Evolutionary conservation across 225 moss, liverwort and hornwort species (phyloP).

Genomic region (Pleurozium schreberi): DNA sequence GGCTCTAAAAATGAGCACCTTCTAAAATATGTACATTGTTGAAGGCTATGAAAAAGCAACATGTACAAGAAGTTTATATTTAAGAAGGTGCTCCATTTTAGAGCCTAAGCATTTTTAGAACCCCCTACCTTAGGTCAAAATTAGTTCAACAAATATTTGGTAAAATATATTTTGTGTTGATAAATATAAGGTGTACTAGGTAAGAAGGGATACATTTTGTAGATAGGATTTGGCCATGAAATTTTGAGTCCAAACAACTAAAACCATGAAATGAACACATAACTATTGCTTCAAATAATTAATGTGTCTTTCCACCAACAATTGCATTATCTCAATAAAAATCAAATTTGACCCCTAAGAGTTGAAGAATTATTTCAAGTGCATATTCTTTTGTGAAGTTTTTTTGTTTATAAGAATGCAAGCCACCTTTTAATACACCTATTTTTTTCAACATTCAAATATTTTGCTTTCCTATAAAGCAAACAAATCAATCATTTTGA

Average conservation of each 20-base stretch:
- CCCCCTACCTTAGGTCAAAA: not conserved
- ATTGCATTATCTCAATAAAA: not conserved
- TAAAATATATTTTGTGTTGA: not conserved
- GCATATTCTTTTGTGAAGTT: not conserved
- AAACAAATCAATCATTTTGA: not conserved
- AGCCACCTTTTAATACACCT: not conserved
- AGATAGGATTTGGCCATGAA: not conserved
- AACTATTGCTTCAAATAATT: not conserved
- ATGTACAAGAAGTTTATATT: too few relatives aligned
- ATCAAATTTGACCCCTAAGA: not conserved
- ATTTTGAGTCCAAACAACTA: not conserved
- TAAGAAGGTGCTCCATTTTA: too few relatives aligned
- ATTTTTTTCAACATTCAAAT: not conserved
- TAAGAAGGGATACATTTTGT: not conserved
- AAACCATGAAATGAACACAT: not conserved
- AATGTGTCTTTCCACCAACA: accelerated
- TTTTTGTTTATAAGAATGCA: too few relatives aligned
- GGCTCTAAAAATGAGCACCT: too few relatives aligned
- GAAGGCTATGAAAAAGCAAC: too few relatives aligned
- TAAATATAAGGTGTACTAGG: not conserved
- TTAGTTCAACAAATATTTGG: not conserved
- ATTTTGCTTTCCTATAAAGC: not conserved
- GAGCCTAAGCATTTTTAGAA: too few relatives aligned
- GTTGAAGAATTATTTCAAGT: not conserved
- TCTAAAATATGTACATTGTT: too few relatives aligned